Evolutionary conservation across 306 rosid genomes (phyloP), one percentile per base, ranked within the genome.

Genomic region (Vicia villosa): DNA sequence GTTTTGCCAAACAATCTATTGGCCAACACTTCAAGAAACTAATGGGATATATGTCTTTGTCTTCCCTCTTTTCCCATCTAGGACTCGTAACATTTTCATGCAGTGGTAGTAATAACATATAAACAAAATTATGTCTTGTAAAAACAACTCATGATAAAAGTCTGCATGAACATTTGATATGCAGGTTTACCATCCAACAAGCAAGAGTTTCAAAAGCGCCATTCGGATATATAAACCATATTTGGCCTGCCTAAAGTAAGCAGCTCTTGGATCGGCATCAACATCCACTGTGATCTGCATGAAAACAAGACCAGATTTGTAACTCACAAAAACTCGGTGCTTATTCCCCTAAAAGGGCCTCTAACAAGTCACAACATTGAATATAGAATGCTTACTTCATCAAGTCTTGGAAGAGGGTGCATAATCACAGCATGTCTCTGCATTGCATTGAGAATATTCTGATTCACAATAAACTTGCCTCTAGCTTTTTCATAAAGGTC

Each of bases 351-450:
- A 37, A 67, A 37, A 34, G 16, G 45, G 15, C 38, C 21, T 32
- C 3, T 52, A 54, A 63, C 16, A 37, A 15, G 9, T 66, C 61
- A 70, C 8, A 37, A 11, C 37, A 56, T 36, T 69, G 59, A 12
- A 42, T 47, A 54, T 61, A 54, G 69, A 19, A 30, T 38, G 32
- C 79, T 80, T 86, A 82, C 98, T 79, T 87, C 96, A 62, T 92
- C 98, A 41, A 89, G 95, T 82, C 98, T 84, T n/a, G 97, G 97
- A 46, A 91, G 89, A 79, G 96, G 96, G 69, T 89, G 97, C 97
- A 89, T 84, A 65, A 91, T 81, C 63, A 91, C 90, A 4, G 85
- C 91, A 58, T 89, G 88, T 66, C 73, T 84, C 79, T 74, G 90
- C 96, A 87, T 84, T 77, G 77, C 91, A 58, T 79, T 73, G 71